phyloP scores from a whole-genome alignment of 1,284 basidiomycete genomes.

The Rhodotorula sp. region DNA sequence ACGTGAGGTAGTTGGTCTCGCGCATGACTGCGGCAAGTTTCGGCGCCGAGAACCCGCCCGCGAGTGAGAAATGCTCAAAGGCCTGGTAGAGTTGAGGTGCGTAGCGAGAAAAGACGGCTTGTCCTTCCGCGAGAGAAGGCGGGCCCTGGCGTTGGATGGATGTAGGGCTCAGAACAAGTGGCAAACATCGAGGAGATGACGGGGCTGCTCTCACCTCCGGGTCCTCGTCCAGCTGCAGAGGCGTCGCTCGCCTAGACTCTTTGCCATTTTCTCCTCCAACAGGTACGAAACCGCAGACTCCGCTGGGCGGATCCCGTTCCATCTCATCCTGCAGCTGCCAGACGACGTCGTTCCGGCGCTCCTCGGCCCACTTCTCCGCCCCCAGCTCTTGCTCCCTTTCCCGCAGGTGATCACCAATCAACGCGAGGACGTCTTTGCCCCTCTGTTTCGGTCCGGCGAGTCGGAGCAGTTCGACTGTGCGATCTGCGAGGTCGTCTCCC shows the following conservation, averaged over 20 bases:
- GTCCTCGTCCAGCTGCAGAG: conserved; percentile 8
- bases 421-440: conserved; percentile 36
- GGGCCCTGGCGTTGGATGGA: not conserved
- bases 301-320: conserved; percentile 24
- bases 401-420: conserved; percentile 24
- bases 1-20: conserved; percentile 43
- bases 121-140: conserved; percentile 34
- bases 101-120: conserved; percentile 43
- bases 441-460: conserved; percentile 15
- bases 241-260: not conserved
- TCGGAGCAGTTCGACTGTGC: conserved; percentile 33
- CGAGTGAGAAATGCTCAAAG: conserved; percentile 42
- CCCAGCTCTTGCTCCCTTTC: conserved; percentile 8
- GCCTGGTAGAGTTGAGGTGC: conserved; percentile 35
- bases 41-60: conserved; percentile 19
- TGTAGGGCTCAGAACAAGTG: not conserved
- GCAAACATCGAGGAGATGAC: not conserved
- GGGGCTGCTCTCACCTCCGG: not conserved
- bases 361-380: not conserved
- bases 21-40: conserved; percentile 18
- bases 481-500: conserved; percentile 35
- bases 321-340: conserved; percentile 38
- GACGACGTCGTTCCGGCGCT: conserved; percentile 14
- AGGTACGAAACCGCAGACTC: not conserved
- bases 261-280: not conserved